Evolutionary conservation across 1,284 basidiomycete genomes (phyloP).

Genomic region (Ganoderma resinaceum): DNA sequence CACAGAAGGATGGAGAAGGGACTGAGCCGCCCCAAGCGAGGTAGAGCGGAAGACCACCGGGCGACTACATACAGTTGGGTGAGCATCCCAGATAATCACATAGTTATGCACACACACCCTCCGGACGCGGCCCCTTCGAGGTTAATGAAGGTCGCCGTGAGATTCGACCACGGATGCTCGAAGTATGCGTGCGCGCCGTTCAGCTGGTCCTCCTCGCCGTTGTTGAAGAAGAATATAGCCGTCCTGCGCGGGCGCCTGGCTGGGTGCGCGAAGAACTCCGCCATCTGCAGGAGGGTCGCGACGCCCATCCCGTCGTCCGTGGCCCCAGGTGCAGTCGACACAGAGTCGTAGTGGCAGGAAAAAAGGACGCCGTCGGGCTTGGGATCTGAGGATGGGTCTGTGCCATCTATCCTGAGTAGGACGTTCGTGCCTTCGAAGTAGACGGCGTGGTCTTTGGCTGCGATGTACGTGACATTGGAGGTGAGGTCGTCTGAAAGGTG

Average conservation of each 20-base stretch:
- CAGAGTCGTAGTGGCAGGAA: conserved; percentile 83
- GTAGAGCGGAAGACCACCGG: conserved; percentile 74
- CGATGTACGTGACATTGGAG: conserved; percentile 63
- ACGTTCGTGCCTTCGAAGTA: conserved; percentile 82
- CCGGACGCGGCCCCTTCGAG: conserved; percentile 83
- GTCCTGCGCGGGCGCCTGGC: conserved; percentile 56
- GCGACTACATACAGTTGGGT: conserved; percentile 39
- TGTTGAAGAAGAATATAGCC: conserved; percentile 82
- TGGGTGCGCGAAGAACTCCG: conserved; percentile 60
- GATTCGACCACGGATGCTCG: conserved; percentile 74
- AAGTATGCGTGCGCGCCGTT: conserved; percentile 73
- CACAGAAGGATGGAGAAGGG: conserved; percentile 50
- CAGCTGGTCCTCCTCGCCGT: conserved; percentile 80
- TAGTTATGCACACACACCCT: conserved; percentile 55
- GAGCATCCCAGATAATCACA: neutral
- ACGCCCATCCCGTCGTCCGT: conserved; percentile 83
- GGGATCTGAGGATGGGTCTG: conserved; percentile 36
- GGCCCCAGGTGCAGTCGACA: conserved; percentile 76
- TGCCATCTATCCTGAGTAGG: conserved; percentile 72
- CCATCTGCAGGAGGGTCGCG: conserved; percentile 69
- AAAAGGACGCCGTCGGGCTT: conserved; percentile 65
- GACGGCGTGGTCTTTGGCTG: conserved; percentile 37
- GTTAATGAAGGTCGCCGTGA: conserved; percentile 74
- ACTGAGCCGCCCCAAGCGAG: conserved; percentile 55
- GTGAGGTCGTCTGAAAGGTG: conserved; percentile 61